A percentile compares a stretch with the other conserved stretches of the same genome.
Conservation (phyloP, 495 filamentous ascomycete species). For the Rhizodiscina lignyota region DNA sequence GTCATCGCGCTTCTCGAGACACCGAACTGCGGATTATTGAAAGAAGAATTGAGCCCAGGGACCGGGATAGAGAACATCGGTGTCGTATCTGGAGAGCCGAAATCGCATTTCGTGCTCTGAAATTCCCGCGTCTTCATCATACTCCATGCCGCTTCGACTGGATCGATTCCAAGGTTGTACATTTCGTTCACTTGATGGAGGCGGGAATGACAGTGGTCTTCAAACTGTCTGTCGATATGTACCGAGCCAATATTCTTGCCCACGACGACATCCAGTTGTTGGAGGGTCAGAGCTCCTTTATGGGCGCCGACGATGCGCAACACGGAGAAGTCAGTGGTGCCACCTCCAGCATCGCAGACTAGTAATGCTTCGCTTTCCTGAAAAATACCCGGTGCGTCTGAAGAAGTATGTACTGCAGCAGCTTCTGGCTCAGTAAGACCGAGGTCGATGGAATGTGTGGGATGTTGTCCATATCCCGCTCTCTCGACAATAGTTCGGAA, state of each 20-base stretch:
- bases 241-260: conserved; percentile 17
- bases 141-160: conserved; percentile 15
- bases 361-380: conserved; percentile 29
- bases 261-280: conserved; percentile 26
- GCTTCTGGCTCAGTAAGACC: conserved; percentile 56
- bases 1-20: conserved; percentile 27
- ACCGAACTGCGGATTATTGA: conserved; percentile 19
- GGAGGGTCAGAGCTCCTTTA: conserved; percentile 15
- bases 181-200: conserved; percentile 9
- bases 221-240: conserved; percentile 16
- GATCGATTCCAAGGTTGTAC: conserved; percentile 5
- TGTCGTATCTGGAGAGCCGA: conserved; percentile 21
- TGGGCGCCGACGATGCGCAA: conserved; percentile 12
- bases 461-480: conserved; percentile 32
- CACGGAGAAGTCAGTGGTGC: conserved; percentile 27
- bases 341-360: conserved; percentile 39
- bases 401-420: conserved; percentile 40
- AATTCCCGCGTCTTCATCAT: conserved; percentile 19
- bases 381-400: conserved; percentile 20
- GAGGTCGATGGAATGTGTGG: conserved; percentile 32
- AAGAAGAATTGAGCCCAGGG: conserved; percentile 20
- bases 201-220: conserved; percentile 10
- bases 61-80: conserved; percentile 15
- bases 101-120: conserved; percentile 20
- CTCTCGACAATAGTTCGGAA: conserved; percentile 31